A percentile compares a stretch with the other conserved stretches of the same genome.
These are phyloP conservation scores for Alternaria solani DNA, from an alignment of 2,329 filamentous ascomycete genomes.

Conservation along the genomic window DNA sequence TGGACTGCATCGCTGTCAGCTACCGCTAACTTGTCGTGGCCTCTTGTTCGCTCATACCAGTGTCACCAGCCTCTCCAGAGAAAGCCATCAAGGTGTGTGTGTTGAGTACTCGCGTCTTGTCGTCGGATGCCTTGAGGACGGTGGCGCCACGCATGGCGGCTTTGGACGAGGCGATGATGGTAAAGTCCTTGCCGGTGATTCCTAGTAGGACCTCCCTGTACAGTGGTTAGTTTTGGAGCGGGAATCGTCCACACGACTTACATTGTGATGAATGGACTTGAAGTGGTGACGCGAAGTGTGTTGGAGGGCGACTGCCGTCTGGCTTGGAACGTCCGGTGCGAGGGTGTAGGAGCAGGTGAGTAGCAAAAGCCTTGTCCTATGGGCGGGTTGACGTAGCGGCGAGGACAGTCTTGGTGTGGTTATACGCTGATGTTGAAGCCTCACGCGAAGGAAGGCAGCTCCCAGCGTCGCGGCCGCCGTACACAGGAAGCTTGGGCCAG, in stretches of 20 bases:
- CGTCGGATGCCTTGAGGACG: constrained; percentile 91
- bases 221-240: constrained; percentile 25
- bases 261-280: constrained; percentile 41
- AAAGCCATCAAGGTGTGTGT: constrained; percentile 95
- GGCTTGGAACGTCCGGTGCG: not conserved
- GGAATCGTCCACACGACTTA: constrained; percentile 26
- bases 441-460: constrained; percentile 26
- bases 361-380: not conserved
- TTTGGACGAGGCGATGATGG: constrained; percentile 96
- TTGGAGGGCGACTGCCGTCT: not conserved
- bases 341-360: not conserved
- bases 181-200: constrained; percentile 99
- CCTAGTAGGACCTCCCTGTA: constrained; percentile 94
- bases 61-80: constrained; percentile 95
- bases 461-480: constrained; percentile 22
- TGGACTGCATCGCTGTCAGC: constrained; percentile 69
- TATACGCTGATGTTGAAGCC: not conserved
- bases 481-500: constrained; percentile 14
- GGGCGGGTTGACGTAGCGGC: not conserved
- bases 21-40: not conserved
- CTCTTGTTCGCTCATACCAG: constrained; percentile 66
- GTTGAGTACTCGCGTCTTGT: constrained; percentile 94
- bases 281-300: constrained; percentile 17
- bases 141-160: constrained; percentile 97
- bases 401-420: not conserved